Conservation (phyloP, 2,329 filamentous ascomycete genomes). For the Cytospora mali region DNA sequence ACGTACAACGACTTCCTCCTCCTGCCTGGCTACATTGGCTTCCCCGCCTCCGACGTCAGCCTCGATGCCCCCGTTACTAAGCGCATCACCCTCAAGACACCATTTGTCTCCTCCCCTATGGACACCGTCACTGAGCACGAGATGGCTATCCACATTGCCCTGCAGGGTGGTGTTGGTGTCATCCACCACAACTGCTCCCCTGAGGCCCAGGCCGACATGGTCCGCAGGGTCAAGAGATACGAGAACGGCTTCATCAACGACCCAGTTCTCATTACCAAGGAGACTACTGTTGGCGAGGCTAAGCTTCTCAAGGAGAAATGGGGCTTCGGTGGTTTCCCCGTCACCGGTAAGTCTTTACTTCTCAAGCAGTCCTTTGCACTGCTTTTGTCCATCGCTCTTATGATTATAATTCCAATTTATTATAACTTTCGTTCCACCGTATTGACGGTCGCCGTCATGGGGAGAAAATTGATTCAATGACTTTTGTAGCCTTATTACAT, state of each 20-base stretch:
- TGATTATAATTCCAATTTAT: constrained; percentile 81
- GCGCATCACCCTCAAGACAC: constrained; percentile 93
- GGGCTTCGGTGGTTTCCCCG: constrained; percentile 97
- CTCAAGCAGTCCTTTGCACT: constrained; percentile 25
- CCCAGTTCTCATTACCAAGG: constrained; percentile 85
- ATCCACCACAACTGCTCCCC: constrained; percentile 99
- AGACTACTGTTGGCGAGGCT: constrained; percentile 87
- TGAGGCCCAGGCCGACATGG: constrained; percentile 97
- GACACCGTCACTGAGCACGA: constrained; percentile 99
- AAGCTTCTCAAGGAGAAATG: constrained; percentile 94
- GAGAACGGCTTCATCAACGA: constrained; percentile 99
- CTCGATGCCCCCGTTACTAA: constrained; percentile 94
- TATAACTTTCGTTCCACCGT: constrained; percentile 99
- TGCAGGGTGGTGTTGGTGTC: constrained; percentile 86
- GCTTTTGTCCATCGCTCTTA: constrained; percentile 32
- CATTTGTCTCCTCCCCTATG: constrained; percentile 97
- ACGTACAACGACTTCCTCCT: constrained; percentile 99
- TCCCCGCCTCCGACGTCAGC: constrained; percentile 84
- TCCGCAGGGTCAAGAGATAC: constrained; percentile 97
- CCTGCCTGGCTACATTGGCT: constrained; percentile 96
- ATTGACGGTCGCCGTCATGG: constrained; percentile 84
- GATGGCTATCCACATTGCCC: constrained; percentile 97
- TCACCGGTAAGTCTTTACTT: constrained; percentile 77
- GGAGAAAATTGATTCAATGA: constrained; percentile 57
- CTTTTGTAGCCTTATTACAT: constrained; percentile 10